These are phyloP conservation scores for Nelumbo lutea DNA, from an alignment of 164 flowering plant species.

Conservation along the genomic window DNA sequence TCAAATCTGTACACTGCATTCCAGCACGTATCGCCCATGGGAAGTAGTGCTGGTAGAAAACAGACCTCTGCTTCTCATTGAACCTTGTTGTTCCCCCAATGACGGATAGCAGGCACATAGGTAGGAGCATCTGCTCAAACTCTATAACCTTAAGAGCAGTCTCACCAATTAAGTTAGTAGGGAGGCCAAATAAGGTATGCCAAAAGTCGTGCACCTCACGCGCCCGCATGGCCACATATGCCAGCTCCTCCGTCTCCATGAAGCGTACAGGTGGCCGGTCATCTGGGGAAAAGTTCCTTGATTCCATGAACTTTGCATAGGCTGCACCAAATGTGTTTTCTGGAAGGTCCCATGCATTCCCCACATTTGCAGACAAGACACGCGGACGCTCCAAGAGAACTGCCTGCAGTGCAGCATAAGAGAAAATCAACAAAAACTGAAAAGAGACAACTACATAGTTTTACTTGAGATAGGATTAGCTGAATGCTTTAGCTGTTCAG, in stretches of 20 bases:
- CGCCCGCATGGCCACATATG: constrained; percentile 87
- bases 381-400: constrained; percentile 77
- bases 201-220: constrained; percentile 97
- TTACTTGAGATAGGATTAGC: background rate
- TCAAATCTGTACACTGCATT: constrained; percentile 60
- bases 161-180: constrained; percentile 90
- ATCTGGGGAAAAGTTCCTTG: constrained; percentile 96
- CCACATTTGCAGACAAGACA: constrained; percentile 69
- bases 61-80: constrained; percentile 57
- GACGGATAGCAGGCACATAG: constrained; percentile 85
- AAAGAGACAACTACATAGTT: too few relatives aligned
- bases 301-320: constrained; percentile 91
- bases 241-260: constrained; percentile 89
- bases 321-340: constrained; percentile 92
- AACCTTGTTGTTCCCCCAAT: constrained; percentile 81
- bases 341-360: constrained; percentile 89
- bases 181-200: constrained; percentile 88
- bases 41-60: constrained; percentile 72
- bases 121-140: constrained; percentile 95
- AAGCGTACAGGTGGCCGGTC: constrained; percentile 91
- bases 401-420: constrained; percentile 36
- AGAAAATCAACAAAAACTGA: background rate
- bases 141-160: constrained; percentile 93
- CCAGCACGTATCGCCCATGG: constrained; percentile 91
- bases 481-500: too few relatives aligned